A percentile compares a stretch with the other conserved stretches of the same genome.
phyloP scores from a whole-genome alignment of 140 eudicot species.

The Oenanthe javanica region DNA sequence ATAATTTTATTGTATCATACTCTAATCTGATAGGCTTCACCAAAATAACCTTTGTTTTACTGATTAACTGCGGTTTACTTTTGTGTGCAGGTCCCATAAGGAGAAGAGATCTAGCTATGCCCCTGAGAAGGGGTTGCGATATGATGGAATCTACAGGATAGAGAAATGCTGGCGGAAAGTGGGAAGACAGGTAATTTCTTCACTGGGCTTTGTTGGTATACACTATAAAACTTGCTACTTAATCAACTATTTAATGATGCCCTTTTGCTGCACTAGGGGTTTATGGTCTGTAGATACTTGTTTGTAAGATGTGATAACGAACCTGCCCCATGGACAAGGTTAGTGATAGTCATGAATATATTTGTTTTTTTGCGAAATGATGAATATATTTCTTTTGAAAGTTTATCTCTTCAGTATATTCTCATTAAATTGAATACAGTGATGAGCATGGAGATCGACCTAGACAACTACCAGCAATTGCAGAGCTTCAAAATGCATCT shows the following conservation, averaged over 20 bases:
- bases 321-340: slow-evolving; percentile 80
- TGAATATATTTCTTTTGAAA: slow-evolving; percentile 7
- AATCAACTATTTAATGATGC: not conserved
- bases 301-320: slow-evolving; percentile 63
- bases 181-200: slow-evolving; percentile 32
- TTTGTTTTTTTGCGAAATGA: not conserved
- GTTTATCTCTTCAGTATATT: slow-evolving; percentile 11
- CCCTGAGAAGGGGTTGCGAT: slow-evolving; percentile 43
- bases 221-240: too few relatives aligned
- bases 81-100: slow-evolving; percentile 35
- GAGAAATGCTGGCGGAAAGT: slow-evolving; percentile 52
- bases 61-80: slow-evolving; percentile 26
- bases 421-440: slow-evolving; percentile 17
- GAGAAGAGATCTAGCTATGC: slow-evolving; percentile 48
- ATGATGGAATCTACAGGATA: slow-evolving; percentile 56
- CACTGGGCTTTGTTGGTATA: not conserved
- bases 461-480: slow-evolving; percentile 36
- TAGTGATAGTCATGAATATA: slow-evolving; percentile 2
- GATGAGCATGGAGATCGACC: slow-evolving; percentile 52
- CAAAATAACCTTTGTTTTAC: slow-evolving; percentile 21
- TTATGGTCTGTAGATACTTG: slow-evolving; percentile 49
- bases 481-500: slow-evolving; percentile 36
- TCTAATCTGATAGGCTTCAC: not conserved
- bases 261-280: slow-evolving; percentile 33
- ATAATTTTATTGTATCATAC: not conserved